A percentile compares a stretch with the other conserved stretches of the same genome.
phyloP scores from a whole-genome alignment of 2,329 filamentous ascomycete species.

The Thielaviopsis euricoi region DNA sequence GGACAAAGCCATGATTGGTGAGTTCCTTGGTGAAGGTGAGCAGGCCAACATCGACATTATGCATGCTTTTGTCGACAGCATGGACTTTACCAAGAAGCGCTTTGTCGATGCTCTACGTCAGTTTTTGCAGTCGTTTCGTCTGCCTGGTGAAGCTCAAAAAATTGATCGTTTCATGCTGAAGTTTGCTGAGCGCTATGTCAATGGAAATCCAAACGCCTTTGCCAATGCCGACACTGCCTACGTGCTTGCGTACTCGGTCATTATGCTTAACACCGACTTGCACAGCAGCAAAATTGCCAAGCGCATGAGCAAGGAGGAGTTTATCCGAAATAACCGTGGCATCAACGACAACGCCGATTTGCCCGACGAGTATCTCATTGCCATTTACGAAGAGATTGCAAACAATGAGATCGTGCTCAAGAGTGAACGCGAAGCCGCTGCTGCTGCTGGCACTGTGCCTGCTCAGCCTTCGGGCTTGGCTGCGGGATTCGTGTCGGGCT shows the following conservation, averaged over 20 bases:
- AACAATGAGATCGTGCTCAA: conserved; percentile 86
- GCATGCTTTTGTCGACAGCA: conserved; percentile 91
- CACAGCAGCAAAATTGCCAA: conserved; percentile 73
- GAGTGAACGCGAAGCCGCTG: conserved; percentile 79
- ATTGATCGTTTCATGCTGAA: conserved; percentile 99
- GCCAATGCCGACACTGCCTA: conserved; percentile 97
- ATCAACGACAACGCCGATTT: conserved; percentile 95
- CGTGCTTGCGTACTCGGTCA: conserved; percentile 88
- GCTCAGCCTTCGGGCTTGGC: conserved; percentile 51
- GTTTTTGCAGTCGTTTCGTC: conserved; percentile 85
- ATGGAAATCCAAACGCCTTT: conserved; percentile 90
- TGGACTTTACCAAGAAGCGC: conserved; percentile 82
- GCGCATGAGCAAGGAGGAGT: conserved; percentile 91
- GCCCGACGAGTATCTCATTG: conserved; percentile 76
- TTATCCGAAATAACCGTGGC: conserved; percentile 96
- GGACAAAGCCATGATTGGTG: conserved; percentile 83
- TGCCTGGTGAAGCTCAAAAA: conserved; percentile 94
- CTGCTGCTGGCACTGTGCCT: conserved; percentile 50
- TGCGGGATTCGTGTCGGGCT: conserved; percentile 69
- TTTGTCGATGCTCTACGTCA: conserved; percentile 86
- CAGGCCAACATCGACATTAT: conserved; percentile 89
- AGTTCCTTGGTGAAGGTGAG: conserved; percentile 88
- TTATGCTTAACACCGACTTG: conserved; percentile 88
- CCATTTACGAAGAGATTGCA: conserved; percentile 84
- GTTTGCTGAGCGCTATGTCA: conserved; percentile 90